Percentiles rank a stretch among this genome's conserved stretches.
phyloP scores from a whole-genome alignment of 768 basidiomycete genomes.

The Coprinopsis marcescibilis region DNA sequence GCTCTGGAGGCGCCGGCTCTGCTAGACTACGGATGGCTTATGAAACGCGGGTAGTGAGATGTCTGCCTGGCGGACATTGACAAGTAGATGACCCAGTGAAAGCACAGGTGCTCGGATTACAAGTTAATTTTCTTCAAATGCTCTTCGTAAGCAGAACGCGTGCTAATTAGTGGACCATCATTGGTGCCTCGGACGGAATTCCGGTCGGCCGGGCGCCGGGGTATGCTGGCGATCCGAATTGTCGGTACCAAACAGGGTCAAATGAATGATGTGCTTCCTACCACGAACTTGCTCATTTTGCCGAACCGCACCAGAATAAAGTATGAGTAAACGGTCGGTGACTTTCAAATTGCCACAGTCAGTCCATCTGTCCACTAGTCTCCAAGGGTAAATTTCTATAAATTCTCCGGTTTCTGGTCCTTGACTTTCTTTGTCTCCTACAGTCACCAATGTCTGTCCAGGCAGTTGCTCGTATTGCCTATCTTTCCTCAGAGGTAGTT shows the following conservation, averaged over 20 bases:
- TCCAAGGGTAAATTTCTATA: conserved; percentile 10
- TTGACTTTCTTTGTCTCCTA: conserved; percentile 8
- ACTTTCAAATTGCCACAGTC: conserved; percentile 6
- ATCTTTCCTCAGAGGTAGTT: conserved; percentile 60
- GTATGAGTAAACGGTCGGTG: neutral
- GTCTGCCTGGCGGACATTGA: too few relatives aligned
- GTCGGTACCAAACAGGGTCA: conserved; percentile 27
- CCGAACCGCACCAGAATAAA: conserved; percentile 17
- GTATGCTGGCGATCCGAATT: too few relatives aligned
- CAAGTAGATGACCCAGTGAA: too few relatives aligned
- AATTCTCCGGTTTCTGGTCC: conserved; percentile 1
- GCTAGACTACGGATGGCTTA: too few relatives aligned
- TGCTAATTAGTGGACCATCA: too few relatives aligned
- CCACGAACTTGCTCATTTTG: conserved; percentile 26
- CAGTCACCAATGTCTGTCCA: conserved; percentile 20
- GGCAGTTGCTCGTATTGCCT: conserved; percentile 65
- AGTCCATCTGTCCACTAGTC: conserved; percentile 10
- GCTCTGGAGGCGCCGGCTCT: too few relatives aligned
- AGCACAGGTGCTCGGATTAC: too few relatives aligned
- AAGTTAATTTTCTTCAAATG: too few relatives aligned
- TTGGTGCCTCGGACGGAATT: too few relatives aligned
- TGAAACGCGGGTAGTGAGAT: too few relatives aligned
- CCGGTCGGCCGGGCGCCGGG: too few relatives aligned
- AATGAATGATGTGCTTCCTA: conserved; percentile 37
- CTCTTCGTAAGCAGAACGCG: too few relatives aligned